Evolutionary conservation across 345 rosid species (phyloP).

Genomic region (Euclidium syriacum): DNA sequence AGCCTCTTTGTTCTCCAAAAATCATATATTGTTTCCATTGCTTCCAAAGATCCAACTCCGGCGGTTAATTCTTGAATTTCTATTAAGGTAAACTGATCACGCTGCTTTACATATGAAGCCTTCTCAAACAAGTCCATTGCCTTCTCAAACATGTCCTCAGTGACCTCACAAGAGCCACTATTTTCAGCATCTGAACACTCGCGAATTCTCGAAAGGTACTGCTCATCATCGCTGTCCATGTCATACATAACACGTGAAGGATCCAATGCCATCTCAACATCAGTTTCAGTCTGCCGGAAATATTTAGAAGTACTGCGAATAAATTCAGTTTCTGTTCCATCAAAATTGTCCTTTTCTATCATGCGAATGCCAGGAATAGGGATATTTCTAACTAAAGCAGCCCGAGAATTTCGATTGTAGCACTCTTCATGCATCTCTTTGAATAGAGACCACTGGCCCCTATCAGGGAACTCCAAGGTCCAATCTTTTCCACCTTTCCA

Average conservation of each 20-base stretch:
- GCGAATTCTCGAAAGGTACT: slow-evolving; percentile 44
- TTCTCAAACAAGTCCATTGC: slow-evolving; percentile 83
- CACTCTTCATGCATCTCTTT: slow-evolving; percentile 99
- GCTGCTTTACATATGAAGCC: slow-evolving; percentile 63
- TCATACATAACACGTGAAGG: slow-evolving; percentile 75
- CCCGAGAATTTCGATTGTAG: slow-evolving; percentile 69
- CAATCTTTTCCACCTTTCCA: slow-evolving; percentile 99
- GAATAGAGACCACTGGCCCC: slow-evolving; percentile 89
- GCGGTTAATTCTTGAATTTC: slow-evolving; percentile 63
- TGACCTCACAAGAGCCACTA: slow-evolving; percentile 35
- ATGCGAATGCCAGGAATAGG: slow-evolving; percentile 91
- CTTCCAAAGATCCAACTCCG: slow-evolving; percentile 51
- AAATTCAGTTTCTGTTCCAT: slow-evolving; percentile 42
- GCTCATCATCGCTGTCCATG: slow-evolving; percentile 96
- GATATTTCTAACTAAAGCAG: slow-evolving; percentile 78
- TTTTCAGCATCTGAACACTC: slow-evolving; percentile 41
- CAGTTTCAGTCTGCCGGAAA: slow-evolving; percentile 74
- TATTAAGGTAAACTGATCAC: slow-evolving; percentile 57
- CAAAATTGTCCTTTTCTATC: slow-evolving; percentile 61
- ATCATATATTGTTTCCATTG: slow-evolving; percentile 46
- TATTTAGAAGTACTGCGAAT: slow-evolving; percentile 52
- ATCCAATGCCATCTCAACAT: slow-evolving; percentile 89
- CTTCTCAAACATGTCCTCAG: slow-evolving; percentile 72
- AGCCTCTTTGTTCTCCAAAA: slow-evolving; percentile 81
- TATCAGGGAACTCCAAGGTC: slow-evolving; percentile 81